phyloP scores from a whole-genome alignment of 768 basidiomycete genomes.

The Russula foetens region DNA sequence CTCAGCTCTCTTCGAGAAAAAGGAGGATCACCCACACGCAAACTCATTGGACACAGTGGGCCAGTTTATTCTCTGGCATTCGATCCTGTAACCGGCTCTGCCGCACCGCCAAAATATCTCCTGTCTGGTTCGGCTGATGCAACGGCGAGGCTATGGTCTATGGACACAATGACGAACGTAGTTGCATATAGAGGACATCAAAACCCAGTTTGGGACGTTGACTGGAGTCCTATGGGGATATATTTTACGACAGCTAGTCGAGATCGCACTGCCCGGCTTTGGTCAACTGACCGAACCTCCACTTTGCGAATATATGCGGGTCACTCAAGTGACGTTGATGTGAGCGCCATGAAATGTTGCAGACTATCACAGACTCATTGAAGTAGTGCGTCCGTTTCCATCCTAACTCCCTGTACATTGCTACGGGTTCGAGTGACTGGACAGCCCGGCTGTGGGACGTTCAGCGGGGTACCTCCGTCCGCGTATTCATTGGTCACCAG shows the following conservation, averaged over 20 bases:
- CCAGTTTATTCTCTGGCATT: conserved; percentile 94
- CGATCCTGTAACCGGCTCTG: conserved; percentile 85
- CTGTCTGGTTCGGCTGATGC: conserved; percentile 91
- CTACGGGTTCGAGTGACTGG: conserved; percentile 94
- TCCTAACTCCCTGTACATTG: conserved; percentile 94
- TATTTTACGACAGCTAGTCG: conserved; percentile 96
- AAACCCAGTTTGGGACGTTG: conserved; percentile 97
- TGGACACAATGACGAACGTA: conserved; percentile 90
- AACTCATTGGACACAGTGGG: conserved; percentile 93
- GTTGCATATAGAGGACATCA: conserved; percentile 94
- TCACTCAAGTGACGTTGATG: conserved; percentile 94
- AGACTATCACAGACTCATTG: neutral
- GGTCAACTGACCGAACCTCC: conserved; percentile 88
- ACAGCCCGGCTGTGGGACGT: conserved; percentile 97
- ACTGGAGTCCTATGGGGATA: conserved; percentile 98
- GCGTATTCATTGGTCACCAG: conserved; percentile 94
- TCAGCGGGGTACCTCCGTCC: conserved; percentile 88
- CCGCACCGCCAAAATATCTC: conserved; percentile 76
- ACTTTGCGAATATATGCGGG: conserved; percentile 91
- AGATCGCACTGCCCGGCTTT: conserved; percentile 89
- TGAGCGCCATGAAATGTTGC: conserved; percentile 35
- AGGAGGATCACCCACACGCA: conserved; percentile 80
- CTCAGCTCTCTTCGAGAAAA: conserved; percentile 67
- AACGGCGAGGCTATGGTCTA: conserved; percentile 86
- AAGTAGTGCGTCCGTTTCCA: conserved; percentile 88